Evolutionary conservation across 306 rosid species (phyloP).

Genomic region (Trifolium dubium): DNA sequence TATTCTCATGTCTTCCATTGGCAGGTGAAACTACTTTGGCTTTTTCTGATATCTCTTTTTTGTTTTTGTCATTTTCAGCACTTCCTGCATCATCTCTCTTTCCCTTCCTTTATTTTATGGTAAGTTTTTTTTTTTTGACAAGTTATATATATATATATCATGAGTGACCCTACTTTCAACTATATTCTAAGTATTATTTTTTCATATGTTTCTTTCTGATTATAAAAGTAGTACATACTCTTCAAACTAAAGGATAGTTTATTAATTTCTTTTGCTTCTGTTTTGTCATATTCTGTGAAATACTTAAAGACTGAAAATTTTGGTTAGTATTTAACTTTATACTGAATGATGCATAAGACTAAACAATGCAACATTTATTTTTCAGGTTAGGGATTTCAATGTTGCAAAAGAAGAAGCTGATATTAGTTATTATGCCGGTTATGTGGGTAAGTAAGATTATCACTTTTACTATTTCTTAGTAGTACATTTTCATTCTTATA

Average conservation of each 20-base stretch:
- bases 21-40: too few relatives aligned
- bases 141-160: not conserved
- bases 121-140: too few relatives aligned
- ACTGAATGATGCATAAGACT: not conserved
- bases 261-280: too few relatives aligned
- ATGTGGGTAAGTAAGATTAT: slow-evolving; percentile 70
- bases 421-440: slow-evolving; percentile 83
- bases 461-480: not conserved
- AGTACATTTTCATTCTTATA: not conserved
- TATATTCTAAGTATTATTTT: not conserved
- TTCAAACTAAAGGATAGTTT: too few relatives aligned
- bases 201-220: too few relatives aligned
- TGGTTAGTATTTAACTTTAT: not conserved
- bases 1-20: not conserved
- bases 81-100: slow-evolving; percentile 53
- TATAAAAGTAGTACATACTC: too few relatives aligned
- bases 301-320: not conserved
- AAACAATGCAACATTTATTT: slow-evolving; percentile 30
- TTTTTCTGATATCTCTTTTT: slow-evolving; percentile 8
- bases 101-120: slow-evolving; percentile 63
- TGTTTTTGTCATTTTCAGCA: slow-evolving; percentile 42
- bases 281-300: too few relatives aligned
- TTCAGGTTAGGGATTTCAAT: slow-evolving; percentile 75
- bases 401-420: slow-evolving; percentile 79
- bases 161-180: not conserved